phyloP scores from a whole-genome alignment of 176 grass and related monocot species.

The Eleusine indica region DNA sequence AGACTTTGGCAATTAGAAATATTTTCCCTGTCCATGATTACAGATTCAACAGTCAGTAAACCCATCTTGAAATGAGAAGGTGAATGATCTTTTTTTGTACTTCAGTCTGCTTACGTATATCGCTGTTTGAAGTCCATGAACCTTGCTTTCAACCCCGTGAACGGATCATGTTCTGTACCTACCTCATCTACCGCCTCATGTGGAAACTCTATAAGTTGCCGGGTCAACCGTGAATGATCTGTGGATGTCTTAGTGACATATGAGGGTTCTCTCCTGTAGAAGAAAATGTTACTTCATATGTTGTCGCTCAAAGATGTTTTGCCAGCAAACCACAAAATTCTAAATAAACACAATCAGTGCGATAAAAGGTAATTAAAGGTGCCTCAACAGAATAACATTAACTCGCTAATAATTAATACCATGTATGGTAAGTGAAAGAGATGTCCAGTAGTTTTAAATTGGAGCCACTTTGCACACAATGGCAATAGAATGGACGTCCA shows the following conservation, averaged over 20 bases:
- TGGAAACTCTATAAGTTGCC: slow-evolving; percentile 51
- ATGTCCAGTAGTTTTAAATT: background rate
- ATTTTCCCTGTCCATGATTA: slow-evolving; percentile 58
- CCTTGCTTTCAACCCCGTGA: slow-evolving; percentile 68
- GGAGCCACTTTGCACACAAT: background rate
- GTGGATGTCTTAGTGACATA: slow-evolving; percentile 45
- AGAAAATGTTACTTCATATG: slow-evolving; percentile 26
- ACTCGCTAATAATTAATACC: background rate
- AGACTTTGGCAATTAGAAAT: slow-evolving; percentile 63
- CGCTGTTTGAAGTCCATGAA: slow-evolving; percentile 75
- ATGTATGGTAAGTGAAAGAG: background rate
- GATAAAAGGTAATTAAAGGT: background rate
- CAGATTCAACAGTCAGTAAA: slow-evolving; percentile 29
- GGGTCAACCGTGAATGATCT: slow-evolving; percentile 59
- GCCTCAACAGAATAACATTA: background rate
- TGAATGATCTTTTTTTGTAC: slow-evolving; percentile 23
- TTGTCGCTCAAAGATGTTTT: background rate
- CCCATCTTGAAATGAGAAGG: slow-evolving; percentile 14
- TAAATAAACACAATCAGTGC: background rate
- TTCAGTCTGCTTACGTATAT: slow-evolving; percentile 66
- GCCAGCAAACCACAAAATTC: background rate
- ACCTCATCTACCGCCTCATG: slow-evolving; percentile 38
- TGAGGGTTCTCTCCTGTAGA: slow-evolving; percentile 57
- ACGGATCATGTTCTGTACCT: slow-evolving; percentile 54
- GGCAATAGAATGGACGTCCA: background rate